Base-by-base conservation (phyloP, 768 basidiomycete genomes). In the Pisolithus marmoratus region DNA sequence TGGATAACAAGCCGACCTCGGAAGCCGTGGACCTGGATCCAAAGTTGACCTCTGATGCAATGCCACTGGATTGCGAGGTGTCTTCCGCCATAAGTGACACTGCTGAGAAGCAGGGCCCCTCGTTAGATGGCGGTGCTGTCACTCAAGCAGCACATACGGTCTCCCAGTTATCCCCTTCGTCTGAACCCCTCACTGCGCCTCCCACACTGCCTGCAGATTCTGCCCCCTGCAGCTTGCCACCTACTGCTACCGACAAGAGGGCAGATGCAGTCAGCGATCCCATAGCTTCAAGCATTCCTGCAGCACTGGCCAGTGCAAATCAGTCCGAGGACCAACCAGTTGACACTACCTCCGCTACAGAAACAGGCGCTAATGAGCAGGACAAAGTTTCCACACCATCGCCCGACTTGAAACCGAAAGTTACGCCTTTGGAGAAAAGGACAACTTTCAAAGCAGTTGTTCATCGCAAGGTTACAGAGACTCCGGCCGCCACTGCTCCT, bases 381-480 rank as follows among this genome's bases (percentile, higher is more conserved):
- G 38, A 43, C 4, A 40, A 41, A 17, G 38, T 51, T 27, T 59
- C 37, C n/a, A 19, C 41, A 20, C 36, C 55, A 22, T 53, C 59
- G n/a, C 55, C 61, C 15, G 49, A 46, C 27, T 38, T 34, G 19
- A 38, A 54, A 2, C 24, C 37, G 23, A 52, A 17, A 9, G 43
- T 52, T 17, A 3, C 46, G 14, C 56, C 20, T 19, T 38, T 47
- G 12, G 58, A 54, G 40, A 50, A 38, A 24, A 69, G 54, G 41
- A 22, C 56, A 11, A 68, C 71, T 4, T 84, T 84, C 65, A 73
- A 68, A 45, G 80, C 82, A 23, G 77, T 83, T 15, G 82, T 84
- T 38, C 83, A 83, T 56, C 66, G 73, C 53, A 83, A 78, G 58
- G 72, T 79, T 24, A 69, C 72, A 4, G 80, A 81, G 48, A 44